These are phyloP conservation scores for Wickerhamomyces sp. DNA, from an alignment of 1,139 yeast species.

Conservation along the genomic window DNA sequence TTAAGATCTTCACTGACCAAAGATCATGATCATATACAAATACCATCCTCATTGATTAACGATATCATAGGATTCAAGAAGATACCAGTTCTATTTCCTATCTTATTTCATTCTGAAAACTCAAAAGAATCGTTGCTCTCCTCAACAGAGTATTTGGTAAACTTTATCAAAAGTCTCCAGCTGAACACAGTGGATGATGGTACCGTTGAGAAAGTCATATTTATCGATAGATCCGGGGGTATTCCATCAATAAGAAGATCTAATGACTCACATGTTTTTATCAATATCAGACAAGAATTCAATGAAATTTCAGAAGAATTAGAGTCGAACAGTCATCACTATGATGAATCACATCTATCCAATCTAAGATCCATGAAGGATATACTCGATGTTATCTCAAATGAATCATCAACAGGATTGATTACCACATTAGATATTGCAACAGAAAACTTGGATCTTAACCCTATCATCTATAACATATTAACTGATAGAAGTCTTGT, in stretches of 20 bases:
- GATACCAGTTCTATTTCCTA: slow-evolving; percentile 22
- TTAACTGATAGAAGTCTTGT: slow-evolving; percentile 90
- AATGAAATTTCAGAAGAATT: slow-evolving; percentile 62
- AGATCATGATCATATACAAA: not conserved
- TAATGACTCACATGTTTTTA: slow-evolving; percentile 81
- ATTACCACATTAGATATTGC: slow-evolving; percentile 30
- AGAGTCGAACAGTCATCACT: slow-evolving; percentile 17
- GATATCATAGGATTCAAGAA: slow-evolving; percentile 1
- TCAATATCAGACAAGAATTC: slow-evolving; percentile 81
- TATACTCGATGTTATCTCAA: slow-evolving; percentile 29
- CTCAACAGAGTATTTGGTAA: slow-evolving; percentile 15
- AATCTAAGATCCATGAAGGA: slow-evolving; percentile 31
- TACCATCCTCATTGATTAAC: not conserved
- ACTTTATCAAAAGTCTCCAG: slow-evolving; percentile 17
- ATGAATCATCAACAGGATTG: slow-evolving; percentile 34
- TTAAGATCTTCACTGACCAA: not conserved
- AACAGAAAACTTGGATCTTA: slow-evolving; percentile 17
- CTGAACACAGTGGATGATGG: slow-evolving; percentile 23
- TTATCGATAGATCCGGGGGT: slow-evolving; percentile 81
- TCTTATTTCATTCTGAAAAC: slow-evolving; percentile 9
- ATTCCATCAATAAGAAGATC: slow-evolving; percentile 82
- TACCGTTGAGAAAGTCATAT: slow-evolving; percentile 73
- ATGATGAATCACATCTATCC: slow-evolving; percentile 23
- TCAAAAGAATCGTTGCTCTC: slow-evolving; percentile 15
- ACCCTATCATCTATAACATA: slow-evolving; percentile 85